These are phyloP conservation scores for Trichosporon sp. DNA, from an alignment of 1,284 basidiomycete species.

Conservation along the genomic window DNA sequence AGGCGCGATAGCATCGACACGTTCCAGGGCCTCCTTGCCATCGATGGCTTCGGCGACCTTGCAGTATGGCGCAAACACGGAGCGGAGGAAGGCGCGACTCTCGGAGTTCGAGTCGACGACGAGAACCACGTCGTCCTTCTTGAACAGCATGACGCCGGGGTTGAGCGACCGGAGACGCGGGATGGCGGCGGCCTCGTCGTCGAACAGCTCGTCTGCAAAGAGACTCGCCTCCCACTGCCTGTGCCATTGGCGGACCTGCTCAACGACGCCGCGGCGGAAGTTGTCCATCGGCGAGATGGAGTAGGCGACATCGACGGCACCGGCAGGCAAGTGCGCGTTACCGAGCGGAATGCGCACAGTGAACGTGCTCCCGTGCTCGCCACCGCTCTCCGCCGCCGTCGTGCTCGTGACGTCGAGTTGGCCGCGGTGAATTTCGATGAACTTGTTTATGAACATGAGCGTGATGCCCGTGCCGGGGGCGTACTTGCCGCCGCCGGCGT, in stretches of 20 bases:
- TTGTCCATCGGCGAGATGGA: not conserved
- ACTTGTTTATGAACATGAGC: constrained; percentile 49
- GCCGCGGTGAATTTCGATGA: constrained; percentile 58
- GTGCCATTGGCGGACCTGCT: constrained; percentile 24
- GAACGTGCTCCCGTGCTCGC: constrained; percentile 52
- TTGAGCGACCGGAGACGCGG: constrained; percentile 38
- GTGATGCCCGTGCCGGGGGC: constrained; percentile 53
- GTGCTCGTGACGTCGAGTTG: constrained; percentile 53
- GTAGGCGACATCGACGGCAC: constrained; percentile 39
- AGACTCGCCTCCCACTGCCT: not conserved
- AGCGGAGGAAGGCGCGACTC: constrained; percentile 48
- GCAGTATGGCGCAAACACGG: constrained; percentile 55
- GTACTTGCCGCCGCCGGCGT: constrained; percentile 34
- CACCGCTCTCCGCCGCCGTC: constrained; percentile 43
- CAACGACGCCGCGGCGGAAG: constrained; percentile 4
- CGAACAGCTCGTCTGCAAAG: constrained; percentile 18
- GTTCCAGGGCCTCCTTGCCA: constrained; percentile 53
- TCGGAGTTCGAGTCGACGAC: constrained; percentile 51
- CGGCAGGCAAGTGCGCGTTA: constrained; percentile 44
- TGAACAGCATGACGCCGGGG: constrained; percentile 50
- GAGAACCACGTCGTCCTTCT: constrained; percentile 51
- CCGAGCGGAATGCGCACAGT: constrained; percentile 49
- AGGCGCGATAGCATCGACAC: constrained; percentile 40
- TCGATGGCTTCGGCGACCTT: constrained; percentile 56
- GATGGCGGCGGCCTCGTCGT: not conserved